Conservation (phyloP, 2,329 filamentous ascomycete species). For the Trichoderma pleuroti region DNA sequence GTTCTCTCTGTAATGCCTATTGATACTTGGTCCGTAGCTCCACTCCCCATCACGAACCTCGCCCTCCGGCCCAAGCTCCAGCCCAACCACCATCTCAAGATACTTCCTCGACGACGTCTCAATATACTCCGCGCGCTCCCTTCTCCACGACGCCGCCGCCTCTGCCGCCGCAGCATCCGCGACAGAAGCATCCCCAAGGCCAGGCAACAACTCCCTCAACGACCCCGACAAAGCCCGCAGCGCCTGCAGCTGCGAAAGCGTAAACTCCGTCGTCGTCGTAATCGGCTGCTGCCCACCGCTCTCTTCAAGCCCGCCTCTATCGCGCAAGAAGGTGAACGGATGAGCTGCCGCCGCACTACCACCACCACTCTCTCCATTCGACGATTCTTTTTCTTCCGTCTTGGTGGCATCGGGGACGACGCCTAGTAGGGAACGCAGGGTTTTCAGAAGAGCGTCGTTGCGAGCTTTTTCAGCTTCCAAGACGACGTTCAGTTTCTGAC, state of each 20-base stretch:
- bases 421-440: conserved; percentile 51
- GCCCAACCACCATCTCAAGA: conserved; percentile 64
- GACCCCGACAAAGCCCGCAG: conserved; percentile 62
- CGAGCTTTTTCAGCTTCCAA: conserved; percentile 66
- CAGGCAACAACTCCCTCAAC: conserved; percentile 63
- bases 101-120: conserved; percentile 75
- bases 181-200: conserved; percentile 44
- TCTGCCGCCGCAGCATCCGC: conserved; percentile 30
- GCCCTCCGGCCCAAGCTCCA: conserved; percentile 60
- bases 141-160: conserved; percentile 53
- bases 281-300: conserved; percentile 55
- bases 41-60: conserved; percentile 64
- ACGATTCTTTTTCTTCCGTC: neutral
- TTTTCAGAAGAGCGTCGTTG: conserved; percentile 67
- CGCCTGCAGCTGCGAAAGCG: conserved; percentile 77
- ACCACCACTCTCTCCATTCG: conserved; percentile 20
- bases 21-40: too few species aligned
- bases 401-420: conserved; percentile 25
- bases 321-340: conserved; percentile 55
- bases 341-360: neutral
- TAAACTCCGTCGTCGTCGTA: conserved; percentile 71
- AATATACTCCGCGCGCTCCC: conserved; percentile 76
- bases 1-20: too few species aligned
- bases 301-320: conserved; percentile 48
- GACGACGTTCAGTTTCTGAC: conserved; percentile 67